Evolutionary conservation across 2,329 filamentous ascomycete species (phyloP).

Genomic region (Penicillium corylophilum): DNA sequence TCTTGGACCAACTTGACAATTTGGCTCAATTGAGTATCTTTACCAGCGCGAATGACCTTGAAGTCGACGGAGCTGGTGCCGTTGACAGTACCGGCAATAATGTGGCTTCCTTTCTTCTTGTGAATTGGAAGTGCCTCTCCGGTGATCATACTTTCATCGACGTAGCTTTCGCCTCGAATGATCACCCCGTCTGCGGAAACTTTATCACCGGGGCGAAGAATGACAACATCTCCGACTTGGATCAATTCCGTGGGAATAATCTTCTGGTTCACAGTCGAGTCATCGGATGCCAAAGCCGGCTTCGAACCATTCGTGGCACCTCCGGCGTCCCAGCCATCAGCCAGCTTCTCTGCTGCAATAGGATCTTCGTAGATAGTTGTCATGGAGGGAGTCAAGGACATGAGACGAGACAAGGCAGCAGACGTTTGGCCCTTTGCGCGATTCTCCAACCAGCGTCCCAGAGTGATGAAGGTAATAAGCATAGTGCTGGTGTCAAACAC

Average conservation of each 20-base stretch:
- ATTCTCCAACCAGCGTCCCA: constrained; percentile 91
- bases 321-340: constrained; percentile 65
- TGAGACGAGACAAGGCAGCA: constrained; percentile 85
- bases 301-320: constrained; percentile 7
- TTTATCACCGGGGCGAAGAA: constrained; percentile 92
- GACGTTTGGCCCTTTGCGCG: constrained; percentile 94
- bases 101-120: constrained; percentile 73
- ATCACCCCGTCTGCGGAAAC: constrained; percentile 89
- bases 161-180: constrained; percentile 84
- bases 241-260: constrained; percentile 91
- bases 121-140: constrained; percentile 94
- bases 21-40: constrained; percentile 94
- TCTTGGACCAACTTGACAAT: constrained; percentile 98
- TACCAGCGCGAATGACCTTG: constrained; percentile 84
- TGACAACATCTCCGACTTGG: constrained; percentile 88
- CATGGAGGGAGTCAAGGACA: constrained; percentile 96
- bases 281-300: constrained; percentile 10
- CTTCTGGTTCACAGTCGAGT: constrained; percentile 42
- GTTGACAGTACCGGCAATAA: constrained; percentile 96
- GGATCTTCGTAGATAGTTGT: constrained; percentile 94
- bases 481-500: constrained; percentile 98
- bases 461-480: constrained; percentile 92
- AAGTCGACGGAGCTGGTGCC: constrained; percentile 89
- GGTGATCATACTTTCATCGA: constrained; percentile 98
- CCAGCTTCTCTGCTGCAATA: constrained; percentile 86